A percentile compares a stretch with the other conserved stretches of the same genome.
These are phyloP conservation scores for Trichosporon sp. DNA, from an alignment of 1,284 basidiomycete genomes.

Conservation along the genomic window DNA sequence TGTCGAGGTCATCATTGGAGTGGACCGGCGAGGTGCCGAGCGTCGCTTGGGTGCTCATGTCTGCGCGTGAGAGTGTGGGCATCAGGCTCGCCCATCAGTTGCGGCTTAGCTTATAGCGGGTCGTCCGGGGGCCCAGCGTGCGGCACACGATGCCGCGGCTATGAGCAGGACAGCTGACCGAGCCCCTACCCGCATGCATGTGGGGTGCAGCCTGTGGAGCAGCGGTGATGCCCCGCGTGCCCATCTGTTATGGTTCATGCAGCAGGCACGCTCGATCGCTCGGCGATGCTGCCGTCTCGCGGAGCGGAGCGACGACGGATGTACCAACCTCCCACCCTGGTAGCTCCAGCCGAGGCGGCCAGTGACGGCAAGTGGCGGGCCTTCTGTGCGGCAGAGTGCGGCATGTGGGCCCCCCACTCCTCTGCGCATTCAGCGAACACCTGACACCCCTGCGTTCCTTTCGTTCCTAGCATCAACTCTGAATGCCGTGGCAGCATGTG, in stretches of 20 bases:
- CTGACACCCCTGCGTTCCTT: not conserved
- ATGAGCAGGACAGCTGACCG: too few relatives aligned
- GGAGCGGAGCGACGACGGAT: not conserved
- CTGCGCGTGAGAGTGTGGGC: not conserved
- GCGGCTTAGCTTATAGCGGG: too few relatives aligned
- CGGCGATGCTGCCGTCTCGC: not conserved
- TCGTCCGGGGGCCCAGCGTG: too few relatives aligned
- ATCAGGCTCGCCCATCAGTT: too few relatives aligned
- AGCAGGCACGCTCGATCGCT: not conserved
- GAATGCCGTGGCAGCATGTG: not conserved
- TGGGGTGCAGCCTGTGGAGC: too few relatives aligned
- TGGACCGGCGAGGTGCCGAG: not conserved
- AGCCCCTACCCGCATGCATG: too few relatives aligned
- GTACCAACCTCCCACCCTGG: too few relatives aligned
- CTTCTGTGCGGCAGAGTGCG: not conserved
- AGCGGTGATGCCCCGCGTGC: too few relatives aligned
- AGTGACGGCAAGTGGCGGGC: not conserved
- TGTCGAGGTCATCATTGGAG: not conserved
- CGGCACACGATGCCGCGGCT: too few relatives aligned
- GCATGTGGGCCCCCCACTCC: not conserved
- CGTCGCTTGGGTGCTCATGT: not conserved
- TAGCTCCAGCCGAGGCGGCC: not conserved
- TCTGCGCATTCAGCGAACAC: not conserved
- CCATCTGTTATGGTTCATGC: too few relatives aligned
- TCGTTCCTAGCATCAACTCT: not conserved